Evolutionary conservation across 441 rosid genomes (phyloP), one percentile per base, ranked within the genome.

Genomic region (Gossypium schwendimanii): DNA sequence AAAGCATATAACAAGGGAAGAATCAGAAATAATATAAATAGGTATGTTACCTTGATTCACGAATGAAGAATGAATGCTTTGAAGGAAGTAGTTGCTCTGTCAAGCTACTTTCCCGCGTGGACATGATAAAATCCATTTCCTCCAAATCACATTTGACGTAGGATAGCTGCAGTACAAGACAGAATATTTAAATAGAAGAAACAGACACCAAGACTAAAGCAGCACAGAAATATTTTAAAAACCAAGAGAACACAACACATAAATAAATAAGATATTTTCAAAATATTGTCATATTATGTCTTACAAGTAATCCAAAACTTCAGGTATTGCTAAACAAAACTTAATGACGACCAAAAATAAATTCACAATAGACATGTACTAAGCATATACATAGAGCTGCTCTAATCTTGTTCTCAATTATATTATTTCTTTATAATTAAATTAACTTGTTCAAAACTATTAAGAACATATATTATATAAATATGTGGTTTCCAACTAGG

Each of bases 71-170:
- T 39, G 98, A 89, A 85, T 89, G 88, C 78, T 88, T 92, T 67
- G 91, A 88, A 76, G 97, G 98, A 76, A 96, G 94, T 76, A 96
- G 96, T 74, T 85, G 90, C 85, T 96, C 97, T 24, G 92, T 84
- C 90, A 93, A 85, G 81, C 77, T 86, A 84, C 82, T 84, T 83
- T 84, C 96, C 77, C 88, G 82, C 73, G 83, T 79, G 57, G 99
- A 90, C 84, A 96, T 80, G 76, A 96, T 89, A 78, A 85, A 86
- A 82, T 92, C 91, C 99, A 96, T 92, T 86, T 96, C 99, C 84
- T 89, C 98, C 79, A 93, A 83, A 73, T 94, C 93, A 81, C 89
- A 77, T 84, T 85, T 87, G 74, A 93, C 81, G 76, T 83, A 85
- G 36, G 96, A 90, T 73, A 96, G 81, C 99, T 96, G 91, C 87